phyloP scores from a whole-genome alignment of 805 yeast species.

The Metschnikowia koreensis region DNA sequence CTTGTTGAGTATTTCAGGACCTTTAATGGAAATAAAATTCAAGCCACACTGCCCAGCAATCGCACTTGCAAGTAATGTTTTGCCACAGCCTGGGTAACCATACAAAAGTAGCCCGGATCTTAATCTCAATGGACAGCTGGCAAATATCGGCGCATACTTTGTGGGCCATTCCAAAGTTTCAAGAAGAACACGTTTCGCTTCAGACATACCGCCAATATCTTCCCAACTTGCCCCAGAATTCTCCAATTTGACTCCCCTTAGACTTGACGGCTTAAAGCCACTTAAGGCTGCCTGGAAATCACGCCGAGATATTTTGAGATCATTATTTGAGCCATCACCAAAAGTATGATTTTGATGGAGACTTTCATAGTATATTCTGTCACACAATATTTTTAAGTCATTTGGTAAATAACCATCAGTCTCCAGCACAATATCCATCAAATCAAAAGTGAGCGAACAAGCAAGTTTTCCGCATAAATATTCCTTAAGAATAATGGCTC shows the following conservation, averaged over 20 bases:
- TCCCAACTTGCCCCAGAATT: constrained; percentile 75
- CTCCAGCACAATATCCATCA: constrained; percentile 51
- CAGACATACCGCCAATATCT: constrained; percentile 84
- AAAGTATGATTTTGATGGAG: neutral
- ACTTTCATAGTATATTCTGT: constrained; percentile 61
- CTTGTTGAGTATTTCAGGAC: constrained; percentile 92
- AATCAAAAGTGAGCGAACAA: constrained; percentile 38
- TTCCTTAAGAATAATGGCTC: constrained; percentile 47
- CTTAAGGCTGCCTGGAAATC: constrained; percentile 57
- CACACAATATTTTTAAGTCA: constrained; percentile 70
- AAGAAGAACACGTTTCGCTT: constrained; percentile 69
- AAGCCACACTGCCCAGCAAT: constrained; percentile 92
- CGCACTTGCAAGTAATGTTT: constrained; percentile 88
- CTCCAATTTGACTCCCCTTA: constrained; percentile 84
- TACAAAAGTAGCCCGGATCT: constrained; percentile 88
- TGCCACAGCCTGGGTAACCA: constrained; percentile 98
- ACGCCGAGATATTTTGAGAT: constrained; percentile 23
- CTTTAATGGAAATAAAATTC: constrained; percentile 89
- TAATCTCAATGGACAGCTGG: constrained; percentile 78
- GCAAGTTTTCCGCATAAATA: constrained; percentile 31
- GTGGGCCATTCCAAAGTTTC: constrained; percentile 98
- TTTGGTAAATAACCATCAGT: constrained; percentile 90
- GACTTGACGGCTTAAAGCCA: constrained; percentile 73
- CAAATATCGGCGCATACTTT: constrained; percentile 92
- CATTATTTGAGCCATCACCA: neutral